phyloP scores from a whole-genome alignment of 73 alveolate genomes.

The Effrenium voratum region DNA sequence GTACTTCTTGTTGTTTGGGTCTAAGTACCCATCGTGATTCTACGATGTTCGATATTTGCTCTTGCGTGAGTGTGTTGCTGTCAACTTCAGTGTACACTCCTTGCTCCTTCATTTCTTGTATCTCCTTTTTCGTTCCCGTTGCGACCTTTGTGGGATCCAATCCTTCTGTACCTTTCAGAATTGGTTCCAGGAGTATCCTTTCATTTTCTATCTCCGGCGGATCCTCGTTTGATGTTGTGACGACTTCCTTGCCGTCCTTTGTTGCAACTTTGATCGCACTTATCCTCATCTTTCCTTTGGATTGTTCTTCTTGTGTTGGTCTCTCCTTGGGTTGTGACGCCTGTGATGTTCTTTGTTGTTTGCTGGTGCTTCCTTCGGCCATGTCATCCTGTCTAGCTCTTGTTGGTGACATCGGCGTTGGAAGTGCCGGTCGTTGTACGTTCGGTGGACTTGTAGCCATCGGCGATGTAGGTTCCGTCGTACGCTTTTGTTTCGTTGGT shows the following conservation, averaged over 20 bases:
- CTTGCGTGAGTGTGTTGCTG: neutral
- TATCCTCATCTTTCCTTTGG: neutral
- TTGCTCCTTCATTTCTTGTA: neutral
- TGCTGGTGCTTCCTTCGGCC: neutral
- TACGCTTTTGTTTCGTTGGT: neutral
- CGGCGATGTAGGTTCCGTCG: neutral
- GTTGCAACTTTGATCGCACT: neutral
- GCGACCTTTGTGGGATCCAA: neutral
- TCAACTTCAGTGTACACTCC: no score
- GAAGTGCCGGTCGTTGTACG: neutral
- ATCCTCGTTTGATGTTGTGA: neutral
- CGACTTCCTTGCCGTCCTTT: neutral
- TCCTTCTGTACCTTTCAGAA: neutral
- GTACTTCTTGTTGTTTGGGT: neutral
- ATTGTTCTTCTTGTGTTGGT: neutral
- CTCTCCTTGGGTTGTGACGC: neutral
- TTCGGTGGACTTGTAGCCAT: neutral
- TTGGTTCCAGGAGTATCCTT: neutral
- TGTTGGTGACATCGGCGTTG: neutral
- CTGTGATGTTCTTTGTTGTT: neutral
- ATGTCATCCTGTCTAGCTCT: neutral
- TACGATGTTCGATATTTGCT: neutral
- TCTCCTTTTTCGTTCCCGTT: slow-evolving; percentile 4
- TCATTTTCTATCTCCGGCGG: neutral
- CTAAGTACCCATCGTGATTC: neutral